Evolutionary conservation across 1,284 basidiomycete genomes (phyloP), one percentile per base, ranked within the genome.

Genomic region (Amylostereum areolatum): DNA sequence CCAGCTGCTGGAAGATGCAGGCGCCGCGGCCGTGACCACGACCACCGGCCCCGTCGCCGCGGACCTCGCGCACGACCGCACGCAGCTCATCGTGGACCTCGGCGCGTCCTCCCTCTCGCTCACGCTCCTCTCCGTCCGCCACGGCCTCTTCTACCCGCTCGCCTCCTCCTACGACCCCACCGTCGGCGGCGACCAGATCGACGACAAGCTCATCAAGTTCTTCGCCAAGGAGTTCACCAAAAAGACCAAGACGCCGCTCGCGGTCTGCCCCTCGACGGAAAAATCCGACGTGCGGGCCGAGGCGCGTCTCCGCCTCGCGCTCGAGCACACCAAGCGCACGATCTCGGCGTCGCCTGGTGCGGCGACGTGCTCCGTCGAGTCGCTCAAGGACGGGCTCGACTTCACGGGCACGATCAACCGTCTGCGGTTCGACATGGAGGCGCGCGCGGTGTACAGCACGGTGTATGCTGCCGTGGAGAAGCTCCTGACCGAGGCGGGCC

Each of bases 211-310:
- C 40, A 83, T 97, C 71, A 84, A 88, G 53, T 91, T 90, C 75
- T 97, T 99, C 68, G 85, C 92, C 48, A 89, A 95, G 65, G 96
- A 99, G 62, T 99, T 99, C 67, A 91, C 91, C 48, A 98, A 98
- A 70, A 99, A 98, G 77, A 94, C 88, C 36, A 95, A 95, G 69
- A 79, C 81, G 27, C 72, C 85, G 0, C 75, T 97, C 36, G 69
- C 77, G 11, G 83, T 79, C 56, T 73, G 78, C 36, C 83, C 86
- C 34, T 68, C 80, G 18, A 67, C 69, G 4, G 72, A 80, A n/a
- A 60, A 72, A 9, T 69, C 72, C 44, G 89, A 95, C 68, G 81
- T 84, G 62, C 89, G 97, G 25, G 93, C 96, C 3, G 90, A 94
- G 65, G 91, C 93, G 45, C 97, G 97, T 67, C 81, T 99, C 37